Evolutionary conservation across 495 filamentous ascomycete genomes (phyloP).

Genomic region (Aspergillus taichungensis): DNA sequence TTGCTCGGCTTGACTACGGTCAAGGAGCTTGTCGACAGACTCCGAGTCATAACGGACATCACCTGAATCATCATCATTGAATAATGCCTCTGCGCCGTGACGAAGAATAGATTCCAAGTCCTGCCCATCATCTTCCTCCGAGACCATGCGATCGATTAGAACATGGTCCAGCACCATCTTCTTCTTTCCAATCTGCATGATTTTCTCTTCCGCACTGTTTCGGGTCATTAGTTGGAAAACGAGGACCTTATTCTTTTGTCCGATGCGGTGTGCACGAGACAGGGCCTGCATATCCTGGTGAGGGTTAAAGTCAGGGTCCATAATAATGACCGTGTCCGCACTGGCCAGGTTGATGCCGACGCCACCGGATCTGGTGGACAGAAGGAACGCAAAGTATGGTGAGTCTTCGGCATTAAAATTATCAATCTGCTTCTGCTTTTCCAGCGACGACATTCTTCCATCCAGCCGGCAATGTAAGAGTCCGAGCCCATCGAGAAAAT

Average conservation of each 20-base stretch:
- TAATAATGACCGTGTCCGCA: conserved; percentile 95
- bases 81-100: conserved; percentile 79
- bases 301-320: conserved; percentile 97
- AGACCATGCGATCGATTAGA: conserved; percentile 82
- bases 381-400: conserved; percentile 74
- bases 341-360: conserved; percentile 97
- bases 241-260: conserved; percentile 89
- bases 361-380: conserved; percentile 89
- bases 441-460: conserved; percentile 64
- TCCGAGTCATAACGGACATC: conserved; percentile 71
- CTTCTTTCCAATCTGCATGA: conserved; percentile 89
- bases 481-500: conserved; percentile 69
- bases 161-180: conserved; percentile 93
- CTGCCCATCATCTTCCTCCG: conserved; percentile 59
- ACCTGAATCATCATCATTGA: conserved; percentile 57
- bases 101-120: conserved; percentile 85
- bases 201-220: conserved; percentile 84
- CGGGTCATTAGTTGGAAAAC: conserved; percentile 92
- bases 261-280: conserved; percentile 89
- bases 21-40: conserved; percentile 79
- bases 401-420: conserved; percentile 82
- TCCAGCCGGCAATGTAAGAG: conserved; percentile 73
- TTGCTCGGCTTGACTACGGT: conserved; percentile 73
- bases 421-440: conserved; percentile 93
- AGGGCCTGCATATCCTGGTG: conserved; percentile 96